Conservation (phyloP, 257 asterid species). For the Eucommia ulmoides region DNA sequence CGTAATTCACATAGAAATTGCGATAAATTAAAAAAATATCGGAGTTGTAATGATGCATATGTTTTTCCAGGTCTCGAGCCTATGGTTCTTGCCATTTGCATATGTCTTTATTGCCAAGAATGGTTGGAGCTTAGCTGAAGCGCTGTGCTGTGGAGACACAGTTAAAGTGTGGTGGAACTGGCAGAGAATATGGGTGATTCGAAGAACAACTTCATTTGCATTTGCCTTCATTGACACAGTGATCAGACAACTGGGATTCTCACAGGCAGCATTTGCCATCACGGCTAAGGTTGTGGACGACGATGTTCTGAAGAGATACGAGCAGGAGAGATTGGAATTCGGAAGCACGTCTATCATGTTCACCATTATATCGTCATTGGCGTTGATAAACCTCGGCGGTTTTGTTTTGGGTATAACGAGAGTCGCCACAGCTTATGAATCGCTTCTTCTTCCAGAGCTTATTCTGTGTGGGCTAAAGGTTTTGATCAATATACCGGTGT, state of each 20-base stretch:
- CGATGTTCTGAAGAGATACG: constrained; percentile 32
- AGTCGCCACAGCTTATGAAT: constrained; percentile 8
- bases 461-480: constrained; percentile 17
- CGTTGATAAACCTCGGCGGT: constrained; percentile 40
- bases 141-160: constrained; percentile 27
- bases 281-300: constrained; percentile 53
- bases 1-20: too few species aligned
- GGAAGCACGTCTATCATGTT: constrained; percentile 45
- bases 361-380: constrained; percentile 32
- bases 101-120: constrained; percentile 24
- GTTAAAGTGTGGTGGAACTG: constrained; percentile 55
- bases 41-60: too few species aligned
- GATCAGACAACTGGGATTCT: constrained; percentile 29
- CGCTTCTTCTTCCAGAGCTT: constrained; percentile 15
- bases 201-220: constrained; percentile 38
- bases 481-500: constrained; percentile 23
- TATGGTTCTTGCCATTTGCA: constrained; percentile 46
- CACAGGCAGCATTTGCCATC: constrained; percentile 30
- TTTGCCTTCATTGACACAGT: constrained; percentile 43
- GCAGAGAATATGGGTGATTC: constrained; percentile 40
- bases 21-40: too few species aligned
- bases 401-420: constrained; percentile 29
- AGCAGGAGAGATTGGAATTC: constrained; percentile 41
- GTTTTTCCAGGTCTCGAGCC: constrained; percentile 35
- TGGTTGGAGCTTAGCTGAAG: constrained; percentile 25